Conservation (phyloP, 345 rosid genomes). For the Brassica carinata region DNA sequence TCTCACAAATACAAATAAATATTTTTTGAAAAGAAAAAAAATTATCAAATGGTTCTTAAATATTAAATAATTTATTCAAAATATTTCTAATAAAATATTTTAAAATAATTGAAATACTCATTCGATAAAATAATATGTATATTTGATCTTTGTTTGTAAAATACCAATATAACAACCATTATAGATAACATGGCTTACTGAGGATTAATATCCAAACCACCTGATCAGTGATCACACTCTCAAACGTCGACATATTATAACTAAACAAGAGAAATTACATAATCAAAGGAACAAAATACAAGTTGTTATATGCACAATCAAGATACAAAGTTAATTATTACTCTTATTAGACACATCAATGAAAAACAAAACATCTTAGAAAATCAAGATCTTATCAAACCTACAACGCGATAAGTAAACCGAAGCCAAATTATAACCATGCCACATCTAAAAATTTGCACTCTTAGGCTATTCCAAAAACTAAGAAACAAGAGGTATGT, state of each 20-base stretch:
- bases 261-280: not conserved
- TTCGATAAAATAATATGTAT: not conserved
- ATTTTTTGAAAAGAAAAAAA: no score
- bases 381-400: conserved; percentile 21
- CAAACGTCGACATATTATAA: not conserved
- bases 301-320: conserved; percentile 9
- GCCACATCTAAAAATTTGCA: conserved; percentile 26
- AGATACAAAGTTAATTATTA: conserved; percentile 5
- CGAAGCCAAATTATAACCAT: conserved; percentile 8
- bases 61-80: not conserved
- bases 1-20: not conserved
- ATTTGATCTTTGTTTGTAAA: not conserved
- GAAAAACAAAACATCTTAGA: not conserved
- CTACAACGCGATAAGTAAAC: conserved; percentile 27
- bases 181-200: not conserved
- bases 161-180: not conserved
- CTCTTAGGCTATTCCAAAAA: conserved; percentile 25
- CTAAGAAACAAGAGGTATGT: not conserved
- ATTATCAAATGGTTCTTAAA: no score
- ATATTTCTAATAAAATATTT: no score
- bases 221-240: conserved; percentile 8
- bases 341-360: conserved; percentile 18
- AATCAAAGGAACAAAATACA: not conserved
- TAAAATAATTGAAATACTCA: not conserved
- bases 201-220: not conserved